Base-by-base conservation (phyloP, 2,329 filamentous ascomycete genomes). In the Talaromyces piceae region DNA sequence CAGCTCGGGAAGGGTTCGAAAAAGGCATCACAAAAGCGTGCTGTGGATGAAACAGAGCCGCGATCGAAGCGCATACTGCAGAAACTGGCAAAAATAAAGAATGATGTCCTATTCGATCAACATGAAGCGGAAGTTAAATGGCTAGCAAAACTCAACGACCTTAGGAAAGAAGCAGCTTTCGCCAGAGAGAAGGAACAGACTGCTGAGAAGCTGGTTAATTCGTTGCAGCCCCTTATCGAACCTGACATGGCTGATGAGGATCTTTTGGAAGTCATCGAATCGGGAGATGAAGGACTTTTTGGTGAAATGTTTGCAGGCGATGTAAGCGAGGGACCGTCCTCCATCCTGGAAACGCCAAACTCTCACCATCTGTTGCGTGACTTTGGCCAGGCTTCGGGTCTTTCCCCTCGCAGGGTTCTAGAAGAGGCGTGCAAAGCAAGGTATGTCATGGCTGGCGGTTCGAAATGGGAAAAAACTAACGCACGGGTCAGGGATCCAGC, bases 361-460 rank as follows among this genome's bases (percentile, higher is more conserved):
- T 51, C 54, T 33, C 45, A 56, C 46, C 68, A 89, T 3, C 77
- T 74, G 1, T 78, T 95, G 45, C 78, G 87, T 41, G 86, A 96
- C 61, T 96, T 97, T 75, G 90, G 88, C 1, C 89, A 88, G 66
- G 84, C 83, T 74, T 80, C 80, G 12, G 91, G 91, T 6, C 70
- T 95, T 26, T 87, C 75, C 59, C 91, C 91, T 13, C 80, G 82
- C 55, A 79, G 86, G 57, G 77, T 88, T 25, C 71, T 97, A 11
- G 90, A 96, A 66, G 91, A 96, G 66, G 81, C 88, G n/a, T 94
- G 91, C 65, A 84, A 86, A 59, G 81, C 89, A 56, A 85, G 85
- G 85, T 86, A 54, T 49, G 22, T 26, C 20, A 20, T 16, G 11
- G 4, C 5, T 6, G 6, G 6, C 37, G 8, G 9, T 11, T 41